A percentile compares a stretch with the other conserved stretches of the same genome.
phyloP scores from a whole-genome alignment of 148 eudicot species.

The Vaccinium macrocarpon region DNA sequence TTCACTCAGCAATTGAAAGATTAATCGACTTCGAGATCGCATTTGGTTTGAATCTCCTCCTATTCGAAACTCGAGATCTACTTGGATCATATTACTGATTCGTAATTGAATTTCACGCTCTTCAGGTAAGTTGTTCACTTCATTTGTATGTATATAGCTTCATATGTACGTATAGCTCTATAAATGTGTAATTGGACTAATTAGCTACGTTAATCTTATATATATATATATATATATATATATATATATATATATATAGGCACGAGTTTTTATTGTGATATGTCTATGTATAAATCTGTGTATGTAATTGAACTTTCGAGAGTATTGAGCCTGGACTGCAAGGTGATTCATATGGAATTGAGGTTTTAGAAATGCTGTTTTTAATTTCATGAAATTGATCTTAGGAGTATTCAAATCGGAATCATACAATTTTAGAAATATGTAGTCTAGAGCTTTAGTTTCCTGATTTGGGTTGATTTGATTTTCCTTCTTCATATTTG shows the following conservation, averaged over 20 bases:
- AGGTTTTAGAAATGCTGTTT: no score
- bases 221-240: background rate
- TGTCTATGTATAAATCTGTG: background rate
- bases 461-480: no score
- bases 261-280: background rate
- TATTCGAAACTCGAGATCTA: background rate
- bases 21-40: background rate
- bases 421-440: no score
- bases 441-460: no score
- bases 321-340: background rate
- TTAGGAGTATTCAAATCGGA: no score
- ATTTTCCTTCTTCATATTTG: no score
- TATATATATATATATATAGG: background rate
- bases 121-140: background rate
- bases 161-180: background rate
- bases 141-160: background rate
- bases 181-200: background rate
- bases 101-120: background rate
- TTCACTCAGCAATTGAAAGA: background rate
- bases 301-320: background rate
- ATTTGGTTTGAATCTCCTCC: background rate
- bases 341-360: background rate
- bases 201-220: background rate
- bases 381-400: no score
- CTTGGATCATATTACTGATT: slow-evolving; percentile 2